Conservation (phyloP, 228 moss, liverwort and hornwort species). For the Sphagnum fallax region DNA sequence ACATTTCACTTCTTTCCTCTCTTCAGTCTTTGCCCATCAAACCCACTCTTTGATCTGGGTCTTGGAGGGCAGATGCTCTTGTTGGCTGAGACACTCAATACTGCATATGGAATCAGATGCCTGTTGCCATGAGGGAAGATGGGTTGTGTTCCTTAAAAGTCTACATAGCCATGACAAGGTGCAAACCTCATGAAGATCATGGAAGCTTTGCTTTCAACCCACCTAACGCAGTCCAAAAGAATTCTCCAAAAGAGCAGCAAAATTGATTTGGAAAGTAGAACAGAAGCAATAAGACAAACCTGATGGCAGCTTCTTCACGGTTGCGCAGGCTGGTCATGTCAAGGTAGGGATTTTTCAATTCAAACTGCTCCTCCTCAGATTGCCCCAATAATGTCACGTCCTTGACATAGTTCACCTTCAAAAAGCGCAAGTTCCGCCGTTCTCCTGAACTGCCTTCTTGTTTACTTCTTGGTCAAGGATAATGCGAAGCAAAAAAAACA, state of each 20-base stretch:
- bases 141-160: background rate
- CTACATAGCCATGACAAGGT: background rate
- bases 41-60: too few species aligned
- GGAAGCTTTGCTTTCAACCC: background rate
- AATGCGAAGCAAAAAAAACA: background rate
- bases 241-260: background rate
- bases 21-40: too few species aligned
- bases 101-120: background rate
- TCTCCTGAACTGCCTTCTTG: conserved; percentile 85
- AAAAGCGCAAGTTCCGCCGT: conserved; percentile 86
- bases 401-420: conserved; percentile 88
- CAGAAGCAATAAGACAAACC: conserved; percentile 18
- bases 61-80: background rate
- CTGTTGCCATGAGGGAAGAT: too few species aligned
- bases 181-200: background rate
- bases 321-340: conserved; percentile 77
- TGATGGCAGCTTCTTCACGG: conserved; percentile 91
- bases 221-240: background rate
- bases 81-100: background rate
- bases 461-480: conserved; percentile 50
- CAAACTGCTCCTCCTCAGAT: conserved; percentile 61
- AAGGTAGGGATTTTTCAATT: conserved; percentile 63
- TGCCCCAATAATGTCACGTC: conserved; percentile 77
- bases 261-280: background rate
- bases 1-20: too few species aligned